A percentile compares a stretch with the other conserved stretches of the same genome.
phyloP scores from a whole-genome alignment of 331 rosid species.

The Prunus yedoensis region DNA sequence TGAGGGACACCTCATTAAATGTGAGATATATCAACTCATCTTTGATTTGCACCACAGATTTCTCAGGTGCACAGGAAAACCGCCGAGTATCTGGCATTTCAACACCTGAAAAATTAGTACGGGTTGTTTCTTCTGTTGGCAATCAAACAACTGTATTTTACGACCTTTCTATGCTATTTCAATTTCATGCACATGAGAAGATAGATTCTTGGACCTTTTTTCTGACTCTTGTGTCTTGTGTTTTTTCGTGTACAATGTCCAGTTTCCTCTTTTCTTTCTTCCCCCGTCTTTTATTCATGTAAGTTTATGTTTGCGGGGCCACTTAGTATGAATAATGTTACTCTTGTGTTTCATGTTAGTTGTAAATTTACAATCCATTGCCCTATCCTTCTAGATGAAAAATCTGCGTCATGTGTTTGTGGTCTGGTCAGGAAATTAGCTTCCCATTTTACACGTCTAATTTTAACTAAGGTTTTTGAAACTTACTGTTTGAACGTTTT shows the following conservation, averaged over 20 bases:
- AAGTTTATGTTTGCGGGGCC: not conserved
- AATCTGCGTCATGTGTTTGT: not conserved
- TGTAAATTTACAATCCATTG: not conserved
- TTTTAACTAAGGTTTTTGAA: not conserved
- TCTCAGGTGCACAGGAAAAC: not conserved
- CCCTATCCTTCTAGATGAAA: not conserved
- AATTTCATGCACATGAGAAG: not conserved
- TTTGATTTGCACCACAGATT: not conserved
- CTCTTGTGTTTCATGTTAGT: not conserved
- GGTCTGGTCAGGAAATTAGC: not conserved
- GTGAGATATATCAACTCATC: conserved; percentile 5
- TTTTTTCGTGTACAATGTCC: not conserved
- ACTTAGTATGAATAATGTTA: not conserved
- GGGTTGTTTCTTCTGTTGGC: not conserved
- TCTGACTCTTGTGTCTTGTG: not conserved
- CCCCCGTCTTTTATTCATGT: not conserved
- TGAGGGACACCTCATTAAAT: conserved; percentile 1
- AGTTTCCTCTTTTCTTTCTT: not conserved
- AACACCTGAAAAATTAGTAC: not conserved
- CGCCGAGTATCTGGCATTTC: not conserved
- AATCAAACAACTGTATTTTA: not conserved
- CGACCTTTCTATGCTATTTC: not conserved
- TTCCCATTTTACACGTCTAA: not conserved
- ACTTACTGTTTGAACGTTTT: not conserved
- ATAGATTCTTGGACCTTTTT: not conserved